Percentiles rank a stretch among this genome's conserved stretches.
These are phyloP conservation scores for Spizellomyces sp. DNA, from an alignment of 192 early-diverging fungal genomes.

Conservation along the genomic window DNA sequence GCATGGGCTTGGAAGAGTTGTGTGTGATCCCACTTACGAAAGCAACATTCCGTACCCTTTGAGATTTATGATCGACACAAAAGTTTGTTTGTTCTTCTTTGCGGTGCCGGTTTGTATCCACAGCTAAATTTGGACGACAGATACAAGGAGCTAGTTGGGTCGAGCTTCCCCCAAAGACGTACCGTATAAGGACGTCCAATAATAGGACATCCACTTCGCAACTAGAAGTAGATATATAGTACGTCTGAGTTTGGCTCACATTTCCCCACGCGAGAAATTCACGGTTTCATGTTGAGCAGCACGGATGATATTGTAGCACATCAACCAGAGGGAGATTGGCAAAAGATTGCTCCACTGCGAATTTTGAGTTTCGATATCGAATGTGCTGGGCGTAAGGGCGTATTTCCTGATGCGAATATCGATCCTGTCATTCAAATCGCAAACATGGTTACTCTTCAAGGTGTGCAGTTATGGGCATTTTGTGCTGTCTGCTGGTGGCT, in stretches of 20 bases:
- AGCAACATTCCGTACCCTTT: constrained; percentile 86
- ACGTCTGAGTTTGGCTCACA: constrained; percentile 10
- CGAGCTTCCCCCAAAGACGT: constrained; percentile 78
- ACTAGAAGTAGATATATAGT: constrained; percentile 79
- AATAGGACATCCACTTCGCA: constrained; percentile 65
- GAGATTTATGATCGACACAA: constrained; percentile 94
- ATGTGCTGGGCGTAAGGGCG: constrained; percentile 92
- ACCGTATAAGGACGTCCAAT: constrained; percentile 46
- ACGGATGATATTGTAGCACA: constrained; percentile 81
- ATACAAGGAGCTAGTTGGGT: constrained; percentile 91
- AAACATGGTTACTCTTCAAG: constrained; percentile 88
- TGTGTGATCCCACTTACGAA: constrained; percentile 72
- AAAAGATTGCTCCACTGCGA: constrained; percentile 88
- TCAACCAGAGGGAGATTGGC: constrained; percentile 88
- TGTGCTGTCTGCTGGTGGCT: constrained; percentile 1
- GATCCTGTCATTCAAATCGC: constrained; percentile 99
- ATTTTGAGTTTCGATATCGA: constrained; percentile 99
- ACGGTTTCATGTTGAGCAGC: constrained; percentile 33
- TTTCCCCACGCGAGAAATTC: not conserved
- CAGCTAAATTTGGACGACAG: constrained; percentile 24
- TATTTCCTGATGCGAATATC: constrained; percentile 88
- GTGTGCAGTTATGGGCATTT: constrained; percentile 16
- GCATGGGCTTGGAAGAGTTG: constrained; percentile 49
- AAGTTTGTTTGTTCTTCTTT: constrained; percentile 11
- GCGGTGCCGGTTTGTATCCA: too few relatives aligned